Conservation (phyloP, 176 grass and related monocot genomes). For the Ampelocalamus luodianensis region DNA sequence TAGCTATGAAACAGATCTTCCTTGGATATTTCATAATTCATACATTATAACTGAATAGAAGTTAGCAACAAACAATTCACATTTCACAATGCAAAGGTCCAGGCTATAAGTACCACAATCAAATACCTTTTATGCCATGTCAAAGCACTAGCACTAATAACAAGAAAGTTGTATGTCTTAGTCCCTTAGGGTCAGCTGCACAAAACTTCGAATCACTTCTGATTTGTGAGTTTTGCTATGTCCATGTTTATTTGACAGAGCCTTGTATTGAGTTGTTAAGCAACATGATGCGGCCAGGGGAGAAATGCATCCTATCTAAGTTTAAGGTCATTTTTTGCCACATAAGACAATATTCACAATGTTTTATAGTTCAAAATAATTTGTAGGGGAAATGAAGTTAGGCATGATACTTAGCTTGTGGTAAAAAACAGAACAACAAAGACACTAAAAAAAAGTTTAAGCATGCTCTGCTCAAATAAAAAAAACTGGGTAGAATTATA, state of each 20-base stretch:
- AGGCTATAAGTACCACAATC: no score
- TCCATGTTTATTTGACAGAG: neutral
- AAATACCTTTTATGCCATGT: no score
- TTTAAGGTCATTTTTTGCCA: neutral
- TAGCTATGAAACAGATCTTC: neutral
- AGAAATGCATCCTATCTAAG: neutral
- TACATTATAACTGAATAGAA: constrained; percentile 9
- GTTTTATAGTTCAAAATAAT: neutral
- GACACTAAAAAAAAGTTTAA: neutral
- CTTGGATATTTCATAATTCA: constrained; percentile 7
- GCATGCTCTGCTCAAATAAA: no score
- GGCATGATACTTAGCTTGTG: constrained; percentile 2
- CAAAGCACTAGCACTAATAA: no score
- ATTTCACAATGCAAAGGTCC: neutral
- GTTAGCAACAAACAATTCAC: constrained; percentile 3
- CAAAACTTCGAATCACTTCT: constrained; percentile 11
- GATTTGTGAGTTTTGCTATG: neutral
- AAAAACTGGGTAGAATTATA: constrained; percentile 1
- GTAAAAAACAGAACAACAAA: neutral
- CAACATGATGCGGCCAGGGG: neutral
- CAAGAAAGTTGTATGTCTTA: neutral
- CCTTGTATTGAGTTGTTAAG: constrained; percentile 5
- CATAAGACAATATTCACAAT: neutral
- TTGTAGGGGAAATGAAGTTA: neutral
- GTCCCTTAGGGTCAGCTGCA: neutral